Evolutionary conservation across 331 rosid genomes (phyloP), one percentile per base, ranked within the genome.

Genomic region (Saraca asoca): DNA sequence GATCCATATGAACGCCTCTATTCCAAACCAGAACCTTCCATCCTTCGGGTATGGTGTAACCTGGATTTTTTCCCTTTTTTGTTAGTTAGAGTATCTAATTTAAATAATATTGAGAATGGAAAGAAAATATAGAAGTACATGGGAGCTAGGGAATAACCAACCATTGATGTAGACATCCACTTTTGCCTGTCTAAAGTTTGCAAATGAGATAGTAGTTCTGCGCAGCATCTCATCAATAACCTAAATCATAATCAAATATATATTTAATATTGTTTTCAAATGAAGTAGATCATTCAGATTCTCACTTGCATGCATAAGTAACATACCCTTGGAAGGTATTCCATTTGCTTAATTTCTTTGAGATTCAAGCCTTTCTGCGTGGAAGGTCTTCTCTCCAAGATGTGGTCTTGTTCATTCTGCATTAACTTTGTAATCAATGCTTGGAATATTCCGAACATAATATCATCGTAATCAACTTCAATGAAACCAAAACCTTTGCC

Each of bases 351-450:
- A 52, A 77, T 72, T 82, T 83, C 97, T 64, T 24, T 62, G 3
- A 77, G 64, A 67, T 62, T 69, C 35, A 91, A 18, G 33, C 86
- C 85, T 44, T 77, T 70, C 48, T 85, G 89, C 0, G 70, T 20
- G 29, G 85, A 62, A 45, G 89, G 71, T 38, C 91, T 84, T 58
- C 19, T 58, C 29, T 54, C 61, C 29, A 74, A 5, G 70, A 88
- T 82, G 73, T 77, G 80, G 63, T 80, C 81, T 77, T 91, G 97
- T 59, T 88, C 97, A 64, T 42, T 75, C 97, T 91, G 81, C 14
- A 37, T 61, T 42, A 3, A 17, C 16, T 7, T 52, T 24, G 16
- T 10, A 44, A 34, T 16, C 7, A 58, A 49, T 34, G n/a, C n/a
- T n/a, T n/a, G n/a, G n/a, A n/a, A n/a, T n/a, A n/a, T n/a, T n/a